phyloP scores from a whole-genome alignment of 257 asterid genomes.

The Nicotiana attenuata region DNA sequence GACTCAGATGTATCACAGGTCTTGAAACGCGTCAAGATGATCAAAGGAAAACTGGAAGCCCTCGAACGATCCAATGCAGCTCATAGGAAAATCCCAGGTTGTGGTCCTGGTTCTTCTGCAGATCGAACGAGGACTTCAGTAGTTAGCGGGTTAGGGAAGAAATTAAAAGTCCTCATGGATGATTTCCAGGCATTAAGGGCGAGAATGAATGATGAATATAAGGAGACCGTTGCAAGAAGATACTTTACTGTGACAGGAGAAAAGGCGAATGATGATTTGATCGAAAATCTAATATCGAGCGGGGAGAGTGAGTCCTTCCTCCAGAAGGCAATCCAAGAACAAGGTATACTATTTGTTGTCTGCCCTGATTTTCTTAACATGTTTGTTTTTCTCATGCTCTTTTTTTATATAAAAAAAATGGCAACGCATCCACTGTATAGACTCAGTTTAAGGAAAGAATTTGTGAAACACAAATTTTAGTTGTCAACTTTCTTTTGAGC shows the following conservation, averaged over 20 bases:
- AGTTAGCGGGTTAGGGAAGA: constrained; percentile 42
- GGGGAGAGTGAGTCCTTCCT: constrained; percentile 42
- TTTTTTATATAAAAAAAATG: not conserved
- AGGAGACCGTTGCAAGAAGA: constrained; percentile 39
- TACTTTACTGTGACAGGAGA: constrained; percentile 41
- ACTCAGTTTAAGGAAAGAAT: not conserved
- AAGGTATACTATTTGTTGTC: not conserved
- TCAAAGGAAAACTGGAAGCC: constrained; percentile 39
- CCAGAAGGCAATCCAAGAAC: constrained; percentile 45
- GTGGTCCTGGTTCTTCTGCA: constrained; percentile 44
- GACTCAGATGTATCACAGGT: constrained; percentile 32
- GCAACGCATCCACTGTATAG: not conserved
- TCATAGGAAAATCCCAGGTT: constrained; percentile 27
- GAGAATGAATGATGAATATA: constrained; percentile 36
- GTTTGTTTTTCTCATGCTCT: not conserved
- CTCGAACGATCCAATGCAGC: constrained; percentile 37
- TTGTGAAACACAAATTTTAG: not conserved
- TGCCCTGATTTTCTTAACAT: not conserved
- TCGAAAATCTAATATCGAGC: constrained; percentile 39
- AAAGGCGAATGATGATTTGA: constrained; percentile 26
- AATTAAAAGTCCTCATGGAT: constrained; percentile 36
- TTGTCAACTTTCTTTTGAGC: not conserved
- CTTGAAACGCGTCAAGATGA: constrained; percentile 31
- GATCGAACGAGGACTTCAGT: constrained; percentile 45
- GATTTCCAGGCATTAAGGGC: constrained; percentile 34